Percentiles rank a stretch among this genome's conserved stretches.
phyloP scores from a whole-genome alignment of 164 flowering plant species.

The Platanus orientalis region DNA sequence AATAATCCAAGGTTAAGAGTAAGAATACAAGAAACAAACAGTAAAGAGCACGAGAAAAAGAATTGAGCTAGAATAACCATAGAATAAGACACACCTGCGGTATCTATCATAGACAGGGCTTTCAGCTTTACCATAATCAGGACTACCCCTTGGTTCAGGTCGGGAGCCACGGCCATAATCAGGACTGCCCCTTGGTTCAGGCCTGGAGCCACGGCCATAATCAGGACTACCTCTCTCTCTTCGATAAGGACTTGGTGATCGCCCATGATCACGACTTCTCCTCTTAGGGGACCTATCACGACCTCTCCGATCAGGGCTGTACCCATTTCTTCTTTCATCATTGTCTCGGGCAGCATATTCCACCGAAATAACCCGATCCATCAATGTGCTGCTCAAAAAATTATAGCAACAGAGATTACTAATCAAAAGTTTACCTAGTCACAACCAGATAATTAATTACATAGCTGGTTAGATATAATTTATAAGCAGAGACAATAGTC shows the following conservation, averaged over 20 bases:
- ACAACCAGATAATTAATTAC: background rate
- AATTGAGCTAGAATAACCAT: background rate
- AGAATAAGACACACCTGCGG: constrained; percentile 16
- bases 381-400: constrained; percentile 57
- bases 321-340: constrained; percentile 67
- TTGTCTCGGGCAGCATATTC: constrained; percentile 93
- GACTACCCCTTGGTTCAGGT: constrained; percentile 34
- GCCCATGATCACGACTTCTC: constrained; percentile 36
- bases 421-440: background rate
- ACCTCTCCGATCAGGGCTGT: constrained; percentile 63
- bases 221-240: constrained; percentile 77
- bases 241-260: constrained; percentile 35
- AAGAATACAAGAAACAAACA: background rate
- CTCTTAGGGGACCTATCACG: constrained; percentile 48
- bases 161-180: too few species aligned
- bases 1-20: too few species aligned
- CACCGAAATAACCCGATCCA: constrained; percentile 89
- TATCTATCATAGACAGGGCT: constrained; percentile 25
- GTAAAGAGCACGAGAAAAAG: background rate
- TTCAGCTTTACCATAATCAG: constrained; percentile 43
- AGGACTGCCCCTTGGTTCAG: constrained; percentile 23
- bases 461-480: too few species aligned
- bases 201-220: constrained; percentile 60
- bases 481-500: too few species aligned
- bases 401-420: background rate